Evolutionary conservation across 192 early-diverging fungal species (phyloP).

Genomic region (Coemansia sp.): DNA sequence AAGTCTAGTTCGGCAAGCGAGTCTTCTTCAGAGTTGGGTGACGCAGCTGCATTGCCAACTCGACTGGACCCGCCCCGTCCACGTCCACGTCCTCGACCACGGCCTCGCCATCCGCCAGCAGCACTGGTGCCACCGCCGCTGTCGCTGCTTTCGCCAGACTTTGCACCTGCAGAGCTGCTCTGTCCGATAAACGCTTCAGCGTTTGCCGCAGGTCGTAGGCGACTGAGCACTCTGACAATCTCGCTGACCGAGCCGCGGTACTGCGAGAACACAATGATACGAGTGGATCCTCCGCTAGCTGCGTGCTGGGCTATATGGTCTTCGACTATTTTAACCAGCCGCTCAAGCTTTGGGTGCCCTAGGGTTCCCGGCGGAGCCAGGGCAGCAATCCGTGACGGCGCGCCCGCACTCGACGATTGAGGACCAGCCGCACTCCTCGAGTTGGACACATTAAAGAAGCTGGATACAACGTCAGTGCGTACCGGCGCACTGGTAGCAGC

Average conservation of each 20-base stretch:
- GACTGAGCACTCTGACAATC: conserved; percentile 64
- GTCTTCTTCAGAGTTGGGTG: conserved; percentile 14
- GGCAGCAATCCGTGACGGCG: conserved; percentile 7
- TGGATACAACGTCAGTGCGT: conserved; percentile 48
- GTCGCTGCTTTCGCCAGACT: conserved; percentile 8
- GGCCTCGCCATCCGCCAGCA: conserved; percentile 1
- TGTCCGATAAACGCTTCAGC: conserved; percentile 85
- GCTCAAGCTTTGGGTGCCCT: conserved; percentile 82
- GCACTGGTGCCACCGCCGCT: neutral
- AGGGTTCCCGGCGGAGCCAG: conserved; percentile 40
- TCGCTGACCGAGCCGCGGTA: conserved; percentile 84
- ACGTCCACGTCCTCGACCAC: conserved; percentile 17
- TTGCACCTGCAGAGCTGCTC: conserved; percentile 16
- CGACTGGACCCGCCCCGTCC: conserved; percentile 2
- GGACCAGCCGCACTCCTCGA: conserved; percentile 8
- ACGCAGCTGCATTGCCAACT: neutral
- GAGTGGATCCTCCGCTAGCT: conserved; percentile 43
- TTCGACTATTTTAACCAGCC: conserved; percentile 61
- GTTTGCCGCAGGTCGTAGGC: conserved; percentile 66
- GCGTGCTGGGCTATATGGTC: conserved; percentile 66
- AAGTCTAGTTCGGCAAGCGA: conserved; percentile 22
- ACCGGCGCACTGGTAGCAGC: neutral
- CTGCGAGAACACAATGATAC: conserved; percentile 84
- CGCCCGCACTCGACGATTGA: neutral
- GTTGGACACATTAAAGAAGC: conserved; percentile 38